Evolutionary conservation across 768 basidiomycete genomes (phyloP).

Genomic region (Mycena galericulata): DNA sequence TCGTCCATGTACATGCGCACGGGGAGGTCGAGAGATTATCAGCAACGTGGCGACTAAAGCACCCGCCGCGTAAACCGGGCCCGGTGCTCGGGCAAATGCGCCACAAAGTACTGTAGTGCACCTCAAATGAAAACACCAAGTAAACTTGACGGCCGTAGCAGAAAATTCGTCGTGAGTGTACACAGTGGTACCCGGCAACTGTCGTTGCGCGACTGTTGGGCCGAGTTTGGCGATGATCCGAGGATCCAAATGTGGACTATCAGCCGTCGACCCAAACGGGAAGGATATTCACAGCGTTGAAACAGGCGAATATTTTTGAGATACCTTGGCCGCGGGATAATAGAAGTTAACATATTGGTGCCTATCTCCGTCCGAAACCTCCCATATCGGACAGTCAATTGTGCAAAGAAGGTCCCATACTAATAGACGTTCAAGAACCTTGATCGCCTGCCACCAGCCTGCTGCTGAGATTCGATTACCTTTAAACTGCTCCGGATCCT

Average conservation of each 20-base stretch:
- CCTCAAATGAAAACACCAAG: background rate
- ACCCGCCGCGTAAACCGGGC: slow-evolving; percentile 23
- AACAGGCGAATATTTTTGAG: background rate
- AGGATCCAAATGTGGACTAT: background rate
- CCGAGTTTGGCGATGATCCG: background rate
- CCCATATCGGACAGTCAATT: too few relatives aligned
- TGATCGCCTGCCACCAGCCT: too few relatives aligned
- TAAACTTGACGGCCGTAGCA: slow-evolving; percentile 20
- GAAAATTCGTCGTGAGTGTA: background rate
- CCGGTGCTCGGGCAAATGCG: slow-evolving; percentile 3
- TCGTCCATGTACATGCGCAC: background rate
- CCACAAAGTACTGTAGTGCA: slow-evolving; percentile 14
- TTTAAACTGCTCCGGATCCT: too few relatives aligned
- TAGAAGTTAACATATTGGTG: too few relatives aligned
- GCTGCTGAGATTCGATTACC: too few relatives aligned
- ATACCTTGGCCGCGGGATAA: background rate
- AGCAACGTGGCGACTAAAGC: slow-evolving; percentile 14
- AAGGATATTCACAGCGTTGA: background rate
- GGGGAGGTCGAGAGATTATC: background rate
- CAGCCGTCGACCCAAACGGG: background rate
- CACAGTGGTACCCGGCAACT: too few relatives aligned
- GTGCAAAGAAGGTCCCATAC: too few relatives aligned
- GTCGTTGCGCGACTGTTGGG: too few relatives aligned
- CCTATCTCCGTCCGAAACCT: too few relatives aligned
- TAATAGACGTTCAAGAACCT: too few relatives aligned